Evolutionary conservation across 2,329 filamentous ascomycete genomes (phyloP).

Genomic region (Cladobotryum protrusum): DNA sequence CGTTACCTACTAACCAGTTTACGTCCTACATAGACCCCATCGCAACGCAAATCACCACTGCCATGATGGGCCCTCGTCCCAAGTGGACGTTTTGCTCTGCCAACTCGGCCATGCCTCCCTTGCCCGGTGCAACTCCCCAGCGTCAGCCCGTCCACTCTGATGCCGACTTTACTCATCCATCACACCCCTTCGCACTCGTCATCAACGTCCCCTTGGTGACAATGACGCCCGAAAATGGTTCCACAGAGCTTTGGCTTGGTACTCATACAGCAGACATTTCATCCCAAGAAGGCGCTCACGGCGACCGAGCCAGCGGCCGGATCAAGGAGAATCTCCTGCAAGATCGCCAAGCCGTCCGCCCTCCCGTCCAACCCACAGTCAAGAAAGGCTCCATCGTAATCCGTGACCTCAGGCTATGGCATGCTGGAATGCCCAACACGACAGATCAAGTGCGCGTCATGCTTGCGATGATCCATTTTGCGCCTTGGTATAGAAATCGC

Average conservation of each 20-base stretch:
- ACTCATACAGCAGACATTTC: conserved; percentile 38
- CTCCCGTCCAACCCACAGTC: conserved; percentile 45
- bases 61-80: conserved; percentile 47
- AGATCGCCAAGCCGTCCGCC: conserved; percentile 28
- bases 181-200: conserved; percentile 49
- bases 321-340: conserved; percentile 39
- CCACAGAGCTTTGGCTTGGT: conserved; percentile 55
- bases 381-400: conserved; percentile 51
- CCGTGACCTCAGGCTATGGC: conserved; percentile 56
- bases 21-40: conserved; percentile 37
- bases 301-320: conserved; percentile 45
- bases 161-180: conserved; percentile 50
- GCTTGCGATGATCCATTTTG: conserved; percentile 56
- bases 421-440: conserved; percentile 56
- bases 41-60: conserved; percentile 49
- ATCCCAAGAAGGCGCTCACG: conserved; percentile 44
- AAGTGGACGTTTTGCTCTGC: conserved; percentile 54
- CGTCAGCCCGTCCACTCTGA: conserved; percentile 54
- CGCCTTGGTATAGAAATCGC: conserved; percentile 49
- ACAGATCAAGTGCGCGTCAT: conserved; percentile 47
- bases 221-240: conserved; percentile 46
- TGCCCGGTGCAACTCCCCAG: conserved; percentile 31
- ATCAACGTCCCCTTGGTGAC: conserved; percentile 47
- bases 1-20: background rate
- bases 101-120: conserved; percentile 50